Conservation (phyloP, 305 asterid genomes). For the Caryopteris hybrid region DNA sequence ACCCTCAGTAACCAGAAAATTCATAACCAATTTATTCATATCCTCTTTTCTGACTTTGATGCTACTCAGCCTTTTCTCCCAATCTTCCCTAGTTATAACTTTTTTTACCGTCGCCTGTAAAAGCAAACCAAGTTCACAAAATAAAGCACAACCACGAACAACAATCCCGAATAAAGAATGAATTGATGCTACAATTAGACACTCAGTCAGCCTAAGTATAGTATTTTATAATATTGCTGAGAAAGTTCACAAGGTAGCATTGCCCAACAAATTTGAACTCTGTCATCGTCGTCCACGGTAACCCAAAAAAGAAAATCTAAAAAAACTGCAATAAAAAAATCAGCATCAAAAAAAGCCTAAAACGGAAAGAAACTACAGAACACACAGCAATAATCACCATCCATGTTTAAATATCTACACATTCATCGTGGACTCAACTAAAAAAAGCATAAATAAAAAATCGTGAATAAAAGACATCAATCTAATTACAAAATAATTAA, state of each 20-base stretch:
- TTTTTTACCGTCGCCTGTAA: slow-evolving; percentile 66
- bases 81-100: slow-evolving; percentile 66
- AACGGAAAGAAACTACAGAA: background rate
- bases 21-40: slow-evolving; percentile 84
- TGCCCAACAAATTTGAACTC: background rate
- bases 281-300: background rate
- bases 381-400: background rate
- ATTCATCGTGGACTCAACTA: slow-evolving; percentile 2
- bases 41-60: slow-evolving; percentile 65
- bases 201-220: background rate
- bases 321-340: background rate
- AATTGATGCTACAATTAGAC: background rate
- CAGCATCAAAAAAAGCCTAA: slow-evolving; percentile 8
- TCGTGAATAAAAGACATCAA: background rate
- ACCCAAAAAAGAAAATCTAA: background rate
- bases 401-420: slow-evolving; percentile 4
- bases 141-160: slow-evolving; percentile 11
- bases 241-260: background rate
- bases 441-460: background rate
- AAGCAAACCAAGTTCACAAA: slow-evolving; percentile 10
- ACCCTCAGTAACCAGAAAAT: slow-evolving; percentile 82
- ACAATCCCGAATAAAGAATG: background rate
- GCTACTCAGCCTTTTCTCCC: slow-evolving; percentile 69
- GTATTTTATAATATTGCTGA: background rate
- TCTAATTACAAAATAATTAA: background rate